Evolutionary conservation across 2,329 filamentous ascomycete species (phyloP).

Genomic region (Decorospora gaudefroyi): DNA sequence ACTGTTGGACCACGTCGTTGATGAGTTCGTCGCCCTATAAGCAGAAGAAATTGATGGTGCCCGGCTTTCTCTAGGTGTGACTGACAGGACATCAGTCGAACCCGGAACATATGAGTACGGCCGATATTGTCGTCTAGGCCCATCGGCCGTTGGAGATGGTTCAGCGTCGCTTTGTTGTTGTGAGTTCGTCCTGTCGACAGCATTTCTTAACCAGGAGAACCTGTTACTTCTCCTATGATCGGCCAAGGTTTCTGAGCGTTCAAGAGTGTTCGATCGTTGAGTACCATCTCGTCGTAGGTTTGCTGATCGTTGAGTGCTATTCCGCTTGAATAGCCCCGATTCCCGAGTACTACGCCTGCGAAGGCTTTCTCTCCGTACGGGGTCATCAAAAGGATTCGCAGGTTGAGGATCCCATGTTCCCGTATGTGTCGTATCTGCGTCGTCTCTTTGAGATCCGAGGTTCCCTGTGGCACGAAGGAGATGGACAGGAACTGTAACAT

Average conservation of each 20-base stretch:
- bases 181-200: conserved; percentile 1
- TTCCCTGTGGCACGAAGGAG: conserved; percentile 25
- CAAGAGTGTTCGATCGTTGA: conserved; percentile 8
- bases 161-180: neutral
- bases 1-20: conserved; percentile 11
- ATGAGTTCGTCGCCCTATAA: neutral
- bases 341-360: conserved; percentile 12
- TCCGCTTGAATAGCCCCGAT: too few relatives aligned
- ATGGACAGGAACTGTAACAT: conserved; percentile 30
- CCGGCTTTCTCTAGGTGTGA: conserved; percentile 10
- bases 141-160: conserved; percentile 6
- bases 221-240: conserved; percentile 7
- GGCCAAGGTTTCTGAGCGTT: conserved; percentile 9
- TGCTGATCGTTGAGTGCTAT: conserved; percentile 8
- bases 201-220: conserved; percentile 2
- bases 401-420: conserved; percentile 24
- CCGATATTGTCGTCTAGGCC: neutral
- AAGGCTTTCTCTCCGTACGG: conserved; percentile 13
- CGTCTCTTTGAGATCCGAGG: conserved; percentile 24
- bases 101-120: conserved; percentile 8
- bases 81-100: conserved; percentile 4
- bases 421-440: conserved; percentile 8
- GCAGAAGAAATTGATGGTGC: conserved; percentile 6
- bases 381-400: conserved; percentile 13
- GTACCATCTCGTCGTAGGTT: conserved; percentile 5